Percentiles rank a stretch among this genome's conserved stretches.
Conservation (phyloP, 805 yeast genomes). For the Lipomyces yamanashiensis region DNA sequence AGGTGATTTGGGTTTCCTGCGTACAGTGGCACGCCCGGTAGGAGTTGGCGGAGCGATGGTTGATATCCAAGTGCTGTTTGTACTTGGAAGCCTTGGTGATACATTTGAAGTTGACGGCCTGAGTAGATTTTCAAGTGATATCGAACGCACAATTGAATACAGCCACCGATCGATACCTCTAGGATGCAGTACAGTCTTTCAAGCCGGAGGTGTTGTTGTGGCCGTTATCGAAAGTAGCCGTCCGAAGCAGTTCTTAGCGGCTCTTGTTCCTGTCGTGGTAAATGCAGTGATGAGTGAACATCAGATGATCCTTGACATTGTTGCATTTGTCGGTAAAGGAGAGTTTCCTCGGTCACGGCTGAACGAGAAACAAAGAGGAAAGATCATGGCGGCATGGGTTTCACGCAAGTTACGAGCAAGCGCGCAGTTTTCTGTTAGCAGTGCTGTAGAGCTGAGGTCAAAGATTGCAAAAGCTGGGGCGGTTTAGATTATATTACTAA, state of each 20-base stretch:
- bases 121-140: constrained; percentile 86
- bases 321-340: constrained; percentile 72
- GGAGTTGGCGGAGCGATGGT: constrained; percentile 48
- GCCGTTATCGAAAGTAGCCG: constrained; percentile 69
- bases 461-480: constrained; percentile 9
- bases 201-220: constrained; percentile 78
- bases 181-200: constrained; percentile 66
- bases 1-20: constrained; percentile 93
- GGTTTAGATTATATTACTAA: neutral
- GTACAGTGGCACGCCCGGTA: constrained; percentile 59
- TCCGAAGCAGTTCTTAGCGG: constrained; percentile 58
- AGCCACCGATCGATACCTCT: constrained; percentile 52
- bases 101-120: constrained; percentile 91
- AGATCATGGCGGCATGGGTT: constrained; percentile 63
- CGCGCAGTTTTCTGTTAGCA: constrained; percentile 37
- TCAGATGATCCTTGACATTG: constrained; percentile 79
- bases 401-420: constrained; percentile 49
- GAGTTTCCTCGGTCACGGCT: constrained; percentile 71
- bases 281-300: constrained; percentile 78
- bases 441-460: neutral
- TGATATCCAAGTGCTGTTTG: constrained; percentile 77
- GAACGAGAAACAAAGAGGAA: constrained; percentile 76
- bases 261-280: constrained; percentile 81
- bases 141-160: constrained; percentile 69
- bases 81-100: constrained; percentile 80